Base-by-base conservation (phyloP, 2,329 filamentous ascomycete species). In the Cordyceps militaris region DNA sequence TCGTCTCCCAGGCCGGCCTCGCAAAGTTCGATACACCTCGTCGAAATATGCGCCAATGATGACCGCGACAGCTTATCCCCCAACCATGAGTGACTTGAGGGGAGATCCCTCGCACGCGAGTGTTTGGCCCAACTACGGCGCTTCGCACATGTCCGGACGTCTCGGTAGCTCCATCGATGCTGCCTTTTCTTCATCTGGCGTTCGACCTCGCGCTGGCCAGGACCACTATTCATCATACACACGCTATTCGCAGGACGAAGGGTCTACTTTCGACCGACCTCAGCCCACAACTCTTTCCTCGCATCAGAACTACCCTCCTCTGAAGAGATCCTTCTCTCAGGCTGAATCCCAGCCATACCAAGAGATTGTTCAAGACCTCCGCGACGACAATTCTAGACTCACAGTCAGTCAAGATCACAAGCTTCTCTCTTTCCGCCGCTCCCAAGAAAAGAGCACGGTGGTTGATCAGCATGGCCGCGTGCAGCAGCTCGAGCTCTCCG, bases 51-150 rank as follows among this genome's bases (percentile, higher is more conserved):
- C 68, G 75, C 78, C 73, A 78, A 83, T 83, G 79, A 82, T 81
- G 76, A 80, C 80, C 74, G 79, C 79, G 68, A 73, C 79, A 71
- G 80, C 80, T 64, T 82, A 83, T 71, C 78, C 80, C 74, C 77
- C 79, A 68, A 81, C 76, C 69, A 84, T 84, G 81, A 79, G 81
- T 79, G 81, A 84, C 70, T 70, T 84, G 74, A 83, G 83, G 77
- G 73, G 75, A 69, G 81, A 84, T 71, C 73, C 79, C 67, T 71
- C 77, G 68, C 81, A 83, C 71, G 74, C 77, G 65, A 77, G 75
- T 70, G 71, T 84, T 65, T 84, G 81, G 81, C 74, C 79, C 65
- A 80, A 75, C 73, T 84, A 84, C 62, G 74, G 74, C 61, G 76
- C 79, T 58, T 76, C 82, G 61, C 79, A 80, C 63, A 74, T 84